These are phyloP conservation scores for Arctostaphylos glauca DNA, from an alignment of 148 eudicot genomes.

Conservation along the genomic window DNA sequence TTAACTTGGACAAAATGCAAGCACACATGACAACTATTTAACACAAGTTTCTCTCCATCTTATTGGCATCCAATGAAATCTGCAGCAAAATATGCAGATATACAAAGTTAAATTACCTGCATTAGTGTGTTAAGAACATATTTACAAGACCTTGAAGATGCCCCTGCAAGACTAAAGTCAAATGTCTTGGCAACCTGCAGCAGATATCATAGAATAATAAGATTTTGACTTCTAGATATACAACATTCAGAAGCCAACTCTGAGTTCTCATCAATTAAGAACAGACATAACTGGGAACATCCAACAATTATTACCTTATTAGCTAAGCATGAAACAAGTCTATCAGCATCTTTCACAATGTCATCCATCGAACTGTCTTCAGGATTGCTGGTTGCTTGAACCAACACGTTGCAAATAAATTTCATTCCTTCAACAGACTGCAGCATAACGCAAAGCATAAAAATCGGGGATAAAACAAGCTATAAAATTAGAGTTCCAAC, in stretches of 20 bases:
- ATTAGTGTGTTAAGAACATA: conserved; percentile 93
- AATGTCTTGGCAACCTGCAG: conserved; percentile 88
- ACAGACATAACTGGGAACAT: neutral
- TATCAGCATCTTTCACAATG: conserved; percentile 80
- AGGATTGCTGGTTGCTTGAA: conserved; percentile 75
- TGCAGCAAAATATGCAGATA: conserved; percentile 6
- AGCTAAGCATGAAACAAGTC: conserved; percentile 87
- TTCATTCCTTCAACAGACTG: conserved; percentile 99
- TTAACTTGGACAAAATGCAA: neutral
- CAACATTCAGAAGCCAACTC: neutral
- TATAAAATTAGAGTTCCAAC: neutral
- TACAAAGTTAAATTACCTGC: conserved; percentile 51
- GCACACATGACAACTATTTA: neutral
- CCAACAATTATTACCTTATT: conserved; percentile 46
- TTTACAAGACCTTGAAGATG: conserved; percentile 98
- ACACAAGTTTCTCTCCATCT: neutral
- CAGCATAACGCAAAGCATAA: conserved; percentile 17
- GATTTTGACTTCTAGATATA: neutral
- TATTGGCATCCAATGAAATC: neutral
- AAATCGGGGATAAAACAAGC: neutral
- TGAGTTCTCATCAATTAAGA: neutral
- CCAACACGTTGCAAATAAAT: too few species aligned
- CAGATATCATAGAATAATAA: neutral
- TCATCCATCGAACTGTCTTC: conserved; percentile 84
- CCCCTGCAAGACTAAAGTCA: conserved; percentile 85